These are phyloP conservation scores for Pestalotiopsis sp. DNA, from an alignment of 2,329 filamentous ascomycete genomes.

Conservation along the genomic window DNA sequence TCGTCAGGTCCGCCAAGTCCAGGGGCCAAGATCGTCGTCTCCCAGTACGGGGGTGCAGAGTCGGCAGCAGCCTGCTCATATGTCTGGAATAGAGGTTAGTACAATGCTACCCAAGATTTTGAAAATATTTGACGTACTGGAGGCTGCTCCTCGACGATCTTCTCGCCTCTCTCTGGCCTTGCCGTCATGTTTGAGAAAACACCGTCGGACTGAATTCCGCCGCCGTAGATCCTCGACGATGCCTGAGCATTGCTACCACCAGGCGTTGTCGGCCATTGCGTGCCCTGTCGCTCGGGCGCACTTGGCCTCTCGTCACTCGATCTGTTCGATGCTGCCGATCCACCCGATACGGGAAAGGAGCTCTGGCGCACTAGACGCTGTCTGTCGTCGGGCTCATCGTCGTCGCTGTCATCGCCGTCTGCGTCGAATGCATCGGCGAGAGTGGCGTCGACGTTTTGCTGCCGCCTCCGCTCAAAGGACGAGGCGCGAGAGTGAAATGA, in stretches of 20 bases:
- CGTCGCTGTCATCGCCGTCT: conserved; percentile 72
- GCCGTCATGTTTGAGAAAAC: conserved; percentile 96
- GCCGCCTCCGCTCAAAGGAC: conserved; percentile 55
- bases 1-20: conserved; percentile 89
- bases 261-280: conserved; percentile 28
- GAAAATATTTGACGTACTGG: conserved; percentile 67
- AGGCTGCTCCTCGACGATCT: conserved; percentile 81
- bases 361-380: conserved; percentile 81
- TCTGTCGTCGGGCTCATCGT: conserved; percentile 77
- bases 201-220: conserved; percentile 82
- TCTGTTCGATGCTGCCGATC: conserved; percentile 18
- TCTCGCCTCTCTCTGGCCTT: conserved; percentile 81
- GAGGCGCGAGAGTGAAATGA: conserved; percentile 88
- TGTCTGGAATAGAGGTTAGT: conserved; percentile 62
- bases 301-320: conserved; percentile 20
- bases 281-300: conserved; percentile 19
- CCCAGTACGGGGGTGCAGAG: conserved; percentile 96
- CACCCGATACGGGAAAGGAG: conserved; percentile 33
- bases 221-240: conserved; percentile 64
- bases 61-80: conserved; percentile 99
- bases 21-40: conserved; percentile 95
- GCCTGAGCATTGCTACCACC: conserved; percentile 33
- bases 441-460: conserved; percentile 67
- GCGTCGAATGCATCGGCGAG: conserved; percentile 92
- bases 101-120: background rate